These are phyloP conservation scores for Scheffersomyces cryptocercus DNA, from an alignment of 1,139 yeast genomes.

Conservation along the genomic window DNA sequence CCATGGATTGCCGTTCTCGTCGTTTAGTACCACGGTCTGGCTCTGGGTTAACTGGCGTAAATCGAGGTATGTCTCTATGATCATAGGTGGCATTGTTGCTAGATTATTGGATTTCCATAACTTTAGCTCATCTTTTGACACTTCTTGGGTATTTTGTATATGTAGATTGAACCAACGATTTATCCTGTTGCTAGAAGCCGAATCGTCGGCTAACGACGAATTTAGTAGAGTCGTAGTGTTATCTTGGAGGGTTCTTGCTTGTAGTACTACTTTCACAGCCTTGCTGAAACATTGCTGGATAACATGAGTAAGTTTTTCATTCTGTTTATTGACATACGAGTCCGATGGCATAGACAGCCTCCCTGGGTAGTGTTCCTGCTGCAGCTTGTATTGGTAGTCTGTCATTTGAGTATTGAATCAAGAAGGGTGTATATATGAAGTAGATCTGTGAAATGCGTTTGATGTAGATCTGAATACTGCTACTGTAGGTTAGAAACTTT, in stretches of 20 bases:
- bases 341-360: conserved; percentile 3
- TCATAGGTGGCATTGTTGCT: conserved; percentile 66
- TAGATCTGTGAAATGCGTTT: too few relatives aligned
- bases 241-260: conserved; percentile 12
- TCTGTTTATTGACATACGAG: conserved; percentile 14
- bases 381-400: not conserved
- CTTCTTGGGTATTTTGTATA: conserved; percentile 43
- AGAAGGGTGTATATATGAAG: too few relatives aligned
- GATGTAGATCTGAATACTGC: too few relatives aligned
- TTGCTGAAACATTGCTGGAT: conserved; percentile 71
- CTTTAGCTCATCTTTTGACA: conserved; percentile 55
- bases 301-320: conserved; percentile 43
- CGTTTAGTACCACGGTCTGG: conserved; percentile 61
- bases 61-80: conserved; percentile 82
- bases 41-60: conserved; percentile 58
- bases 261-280: conserved; percentile 59
- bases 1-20: conserved; percentile 53
- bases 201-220: conserved; percentile 3
- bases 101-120: conserved; percentile 58
- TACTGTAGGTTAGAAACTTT: too few relatives aligned
- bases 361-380: not conserved
- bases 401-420: too few relatives aligned
- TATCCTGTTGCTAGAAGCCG: conserved; percentile 18
- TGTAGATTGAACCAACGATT: conserved; percentile 75
- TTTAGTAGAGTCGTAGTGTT: not conserved